phyloP scores from a whole-genome alignment of 2,329 filamentous ascomycete species.

The Rhinocladiella mackenziei region DNA sequence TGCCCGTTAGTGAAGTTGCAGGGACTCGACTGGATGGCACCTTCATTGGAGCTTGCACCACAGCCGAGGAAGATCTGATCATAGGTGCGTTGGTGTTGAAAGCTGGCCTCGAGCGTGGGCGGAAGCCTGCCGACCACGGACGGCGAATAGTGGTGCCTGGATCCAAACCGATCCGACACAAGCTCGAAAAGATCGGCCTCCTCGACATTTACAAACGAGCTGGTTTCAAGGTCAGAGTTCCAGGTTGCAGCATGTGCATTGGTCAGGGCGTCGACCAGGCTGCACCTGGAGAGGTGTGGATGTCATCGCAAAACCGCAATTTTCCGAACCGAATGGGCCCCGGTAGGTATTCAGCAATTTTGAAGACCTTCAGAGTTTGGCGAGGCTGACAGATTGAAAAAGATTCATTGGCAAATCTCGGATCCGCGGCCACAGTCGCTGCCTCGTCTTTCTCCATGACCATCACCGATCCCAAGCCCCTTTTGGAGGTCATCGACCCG shows the following conservation, averaged over 20 bases:
- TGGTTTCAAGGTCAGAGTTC: slow-evolving; percentile 41
- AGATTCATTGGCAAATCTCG: slow-evolving; percentile 44
- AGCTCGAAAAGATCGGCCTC: slow-evolving; percentile 37
- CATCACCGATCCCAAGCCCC: slow-evolving; percentile 37
- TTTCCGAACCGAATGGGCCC: slow-evolving; percentile 46
- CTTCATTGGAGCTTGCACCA: slow-evolving; percentile 49
- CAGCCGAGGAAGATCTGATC: slow-evolving; percentile 45
- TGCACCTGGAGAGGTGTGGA: slow-evolving; percentile 41
- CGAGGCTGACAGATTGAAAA: slow-evolving; percentile 20
- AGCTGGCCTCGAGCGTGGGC: slow-evolving; percentile 36
- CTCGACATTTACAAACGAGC: slow-evolving; percentile 39
- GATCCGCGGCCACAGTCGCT: slow-evolving; percentile 46
- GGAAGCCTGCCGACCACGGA: slow-evolving; percentile 32
- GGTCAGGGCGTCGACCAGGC: slow-evolving; percentile 43
- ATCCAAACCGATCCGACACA: slow-evolving; percentile 38
- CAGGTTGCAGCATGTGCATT: slow-evolving; percentile 46
- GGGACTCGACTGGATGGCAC: slow-evolving; percentile 39
- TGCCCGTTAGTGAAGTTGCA: slow-evolving; percentile 36
- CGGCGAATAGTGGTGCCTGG: slow-evolving; percentile 42
- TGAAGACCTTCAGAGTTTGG: background rate
- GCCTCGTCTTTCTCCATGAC: slow-evolving; percentile 46
- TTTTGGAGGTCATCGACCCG: slow-evolving; percentile 32
- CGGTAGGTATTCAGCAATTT: slow-evolving; percentile 30
- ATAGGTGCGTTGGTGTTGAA: slow-evolving; percentile 42
- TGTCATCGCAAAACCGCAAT: slow-evolving; percentile 46